Base-by-base conservation (phyloP, 2,329 filamentous ascomycete genomes). In the Talaromyces funiculosus region DNA sequence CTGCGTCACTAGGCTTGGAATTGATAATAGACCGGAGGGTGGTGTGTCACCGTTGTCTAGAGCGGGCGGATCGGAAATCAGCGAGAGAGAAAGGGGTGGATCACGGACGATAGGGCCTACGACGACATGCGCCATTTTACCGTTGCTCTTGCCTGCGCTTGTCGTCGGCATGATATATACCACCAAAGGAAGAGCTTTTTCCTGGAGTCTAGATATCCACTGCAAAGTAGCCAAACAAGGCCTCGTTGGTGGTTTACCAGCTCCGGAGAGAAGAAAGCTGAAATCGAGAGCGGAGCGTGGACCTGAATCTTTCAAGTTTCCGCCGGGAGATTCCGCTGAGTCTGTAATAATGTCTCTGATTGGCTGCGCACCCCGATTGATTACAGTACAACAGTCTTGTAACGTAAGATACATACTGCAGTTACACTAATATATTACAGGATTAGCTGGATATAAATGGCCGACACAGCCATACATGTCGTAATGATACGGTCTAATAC, bases 251-350 rank as follows among this genome's bases (percentile, higher is more conserved):
- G 16, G 16, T n/a, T n/a, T 53, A 38, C 14, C 33, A 40, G 12
- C 8, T 40, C 35, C 33, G 20, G 18, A 35, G 33, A 18, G 20
- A 26, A 31, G 12, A 53, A 12, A 16, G 51, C 24, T 24, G 22
- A 40, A 24, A 57, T 37, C 40, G 24, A 47, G 49, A 47, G 58
- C 58, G 58, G 58, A 60, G 58, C 38, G 53, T 53, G 57, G 49
- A 22, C 49, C 37, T 35, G 35, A 54, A 24, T 37, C 33, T 40
- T 49, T n/a, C n/a, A n/a, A n/a, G n/a, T n/a, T n/a, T 60, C 58
- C 58, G 58, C 58, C 58, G 51, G 51, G 35, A 31, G 49, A 60
- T 60, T 60, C 58, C 58, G 58, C 58, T 29, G 29, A 24, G 31
- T 8, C 57, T 24, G 33, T n/a, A n/a, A 37, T 40, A 7, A 16